Evolutionary conservation across 192 early-diverging fungal species (phyloP), one percentile per base, ranked within the genome.

Genomic region (Coemansia aciculifera): DNA sequence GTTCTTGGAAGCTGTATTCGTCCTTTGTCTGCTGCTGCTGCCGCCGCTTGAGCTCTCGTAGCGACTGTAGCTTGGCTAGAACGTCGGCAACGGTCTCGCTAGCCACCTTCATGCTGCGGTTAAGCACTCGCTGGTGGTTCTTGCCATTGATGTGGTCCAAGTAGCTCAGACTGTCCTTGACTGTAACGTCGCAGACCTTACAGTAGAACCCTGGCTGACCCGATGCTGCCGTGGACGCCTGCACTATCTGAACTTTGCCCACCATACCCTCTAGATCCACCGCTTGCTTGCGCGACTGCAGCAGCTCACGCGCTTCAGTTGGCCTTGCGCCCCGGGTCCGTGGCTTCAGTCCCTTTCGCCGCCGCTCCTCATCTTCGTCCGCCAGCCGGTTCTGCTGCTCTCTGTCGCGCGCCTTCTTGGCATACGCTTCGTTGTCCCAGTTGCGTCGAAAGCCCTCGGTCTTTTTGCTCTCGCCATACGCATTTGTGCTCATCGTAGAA

Each of bases 181-280:
- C 85, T 5, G 89, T 89, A 60, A 89, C 88, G 63, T 97, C 93
- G 67, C 97, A 97, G 2, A 86, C 84, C 72, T 92, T 88, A 78
- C 97, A 98, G 66, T 93, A 94, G 74, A 93, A 98, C 19, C 97
- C 97, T 5, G 96, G 92, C 70, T 93, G 91, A 54, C 86, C 85
- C 40, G 86, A 69, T 1, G 83, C 85, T 12, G 78, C 74, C 4
- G 75, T 69, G 0, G 86, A 75, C 6, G 84, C 78, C 59, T 91
- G 86, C 3, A 97, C 92, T 17, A 97, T 87, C 66, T 91, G 88
- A 1, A 89, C 90, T 68, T 93, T 95, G 67, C 92, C 92, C 8
- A 97, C 78, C 66, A 90, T 90, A 8, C 83, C 77, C 39, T 89
- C 88, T 1, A 97, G 78, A 49, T 93, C 85, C 9, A 97, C 64